Conservation (phyloP, 2,329 filamentous ascomycete genomes). For the Trichoderma atrobrunneum region DNA sequence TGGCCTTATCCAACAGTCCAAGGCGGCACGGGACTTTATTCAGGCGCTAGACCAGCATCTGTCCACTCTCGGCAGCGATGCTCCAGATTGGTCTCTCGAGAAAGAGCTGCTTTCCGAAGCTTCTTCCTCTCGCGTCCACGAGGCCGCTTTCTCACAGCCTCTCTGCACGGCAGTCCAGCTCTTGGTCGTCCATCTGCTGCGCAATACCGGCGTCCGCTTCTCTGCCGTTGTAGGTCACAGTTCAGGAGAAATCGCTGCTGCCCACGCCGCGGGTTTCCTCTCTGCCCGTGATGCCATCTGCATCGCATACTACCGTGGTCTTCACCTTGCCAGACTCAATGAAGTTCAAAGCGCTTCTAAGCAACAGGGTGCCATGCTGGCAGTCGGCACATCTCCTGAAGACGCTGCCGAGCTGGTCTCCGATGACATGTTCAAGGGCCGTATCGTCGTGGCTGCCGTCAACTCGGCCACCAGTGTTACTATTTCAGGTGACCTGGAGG, state of each 20-base stretch:
- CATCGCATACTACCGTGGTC: background rate
- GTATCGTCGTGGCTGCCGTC: background rate
- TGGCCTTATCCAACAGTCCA: no score
- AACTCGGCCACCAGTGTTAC: background rate
- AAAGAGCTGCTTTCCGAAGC: no score
- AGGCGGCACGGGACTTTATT: no score
- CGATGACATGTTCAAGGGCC: background rate
- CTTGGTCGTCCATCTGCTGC: background rate
- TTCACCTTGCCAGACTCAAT: background rate
- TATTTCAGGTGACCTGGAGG: background rate
- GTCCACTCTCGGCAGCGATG: no score
- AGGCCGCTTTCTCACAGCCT: background rate
- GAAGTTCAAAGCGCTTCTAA: no score
- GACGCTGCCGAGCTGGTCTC: background rate
- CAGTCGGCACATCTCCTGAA: background rate
- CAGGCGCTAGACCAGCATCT: no score
- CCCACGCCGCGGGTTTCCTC: background rate
- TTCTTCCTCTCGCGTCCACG: no score
- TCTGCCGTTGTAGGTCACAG: background rate
- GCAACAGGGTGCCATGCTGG: background rate
- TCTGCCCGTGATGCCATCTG: background rate
- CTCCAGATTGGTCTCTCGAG: no score
- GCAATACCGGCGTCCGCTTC: background rate
- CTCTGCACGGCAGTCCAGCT: background rate
- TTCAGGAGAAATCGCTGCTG: background rate